Percentiles rank a stretch among this genome's conserved stretches.
phyloP scores from a whole-genome alignment of 2,329 filamentous ascomycete genomes.

The Aotearoamyces nothofagi region DNA sequence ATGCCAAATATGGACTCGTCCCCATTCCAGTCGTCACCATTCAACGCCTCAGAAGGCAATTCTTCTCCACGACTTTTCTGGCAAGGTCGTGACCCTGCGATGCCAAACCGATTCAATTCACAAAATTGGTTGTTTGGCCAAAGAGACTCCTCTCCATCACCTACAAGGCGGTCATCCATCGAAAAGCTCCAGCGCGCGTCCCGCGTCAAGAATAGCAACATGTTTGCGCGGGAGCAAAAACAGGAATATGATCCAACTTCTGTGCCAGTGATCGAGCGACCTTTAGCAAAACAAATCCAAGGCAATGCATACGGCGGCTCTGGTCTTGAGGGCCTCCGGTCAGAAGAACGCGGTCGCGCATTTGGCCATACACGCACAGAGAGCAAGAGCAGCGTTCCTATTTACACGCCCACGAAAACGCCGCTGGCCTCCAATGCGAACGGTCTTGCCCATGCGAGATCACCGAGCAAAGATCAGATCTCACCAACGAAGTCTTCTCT shows the following conservation, averaged over 20 bases:
- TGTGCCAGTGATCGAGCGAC: slow-evolving; percentile 65
- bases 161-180: slow-evolving; percentile 75
- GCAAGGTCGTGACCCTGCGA: slow-evolving; percentile 60
- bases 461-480: slow-evolving; percentile 52
- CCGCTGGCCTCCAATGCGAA: slow-evolving; percentile 4
- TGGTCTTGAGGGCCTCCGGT: slow-evolving; percentile 35
- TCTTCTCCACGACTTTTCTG: slow-evolving; percentile 81
- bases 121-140: slow-evolving; percentile 55
- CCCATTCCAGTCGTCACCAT: slow-evolving; percentile 73
- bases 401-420: slow-evolving; percentile 35
- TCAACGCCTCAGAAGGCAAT: slow-evolving; percentile 35
- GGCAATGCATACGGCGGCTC: slow-evolving; percentile 52
- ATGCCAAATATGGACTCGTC: slow-evolving; percentile 59
- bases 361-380: slow-evolving; percentile 35
- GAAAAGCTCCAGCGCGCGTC: slow-evolving; percentile 91
- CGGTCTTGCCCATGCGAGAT: slow-evolving; percentile 9
- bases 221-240: slow-evolving; percentile 85
- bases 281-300: slow-evolving; percentile 59
- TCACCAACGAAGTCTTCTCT: slow-evolving; percentile 88
- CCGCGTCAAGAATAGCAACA: slow-evolving; percentile 94
- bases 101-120: slow-evolving; percentile 42
- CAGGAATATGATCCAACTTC: slow-evolving; percentile 80
- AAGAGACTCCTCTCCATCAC: slow-evolving; percentile 41
- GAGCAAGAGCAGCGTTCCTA: slow-evolving; percentile 44
- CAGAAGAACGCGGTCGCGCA: slow-evolving; percentile 27